Evolutionary conservation across 306 rosid genomes (phyloP).

Genomic region (Cucurbita ficifolia): DNA sequence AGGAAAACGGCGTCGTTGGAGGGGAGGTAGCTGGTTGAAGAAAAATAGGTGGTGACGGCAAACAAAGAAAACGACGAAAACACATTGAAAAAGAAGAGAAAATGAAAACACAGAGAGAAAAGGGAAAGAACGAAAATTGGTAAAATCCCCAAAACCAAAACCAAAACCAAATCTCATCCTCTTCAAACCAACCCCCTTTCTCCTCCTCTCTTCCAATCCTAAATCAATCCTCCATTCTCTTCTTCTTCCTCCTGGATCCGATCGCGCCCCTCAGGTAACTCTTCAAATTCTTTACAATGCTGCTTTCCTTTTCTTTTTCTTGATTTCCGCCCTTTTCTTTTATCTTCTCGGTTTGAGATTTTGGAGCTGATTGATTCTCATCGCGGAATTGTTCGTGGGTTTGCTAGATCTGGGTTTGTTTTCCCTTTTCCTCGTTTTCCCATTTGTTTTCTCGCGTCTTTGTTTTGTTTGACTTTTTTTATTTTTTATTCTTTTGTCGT

Average conservation of each 20-base stretch:
- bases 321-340: not conserved
- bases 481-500: not conserved
- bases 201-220: not conserved
- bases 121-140: not conserved
- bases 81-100: conserved; percentile 1
- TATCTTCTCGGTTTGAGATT: not conserved
- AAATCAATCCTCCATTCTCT: not conserved
- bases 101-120: not conserved
- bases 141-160: not conserved
- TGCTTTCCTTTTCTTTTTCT: not conserved
- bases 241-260: not conserved
- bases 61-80: not conserved
- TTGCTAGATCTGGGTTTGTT: conserved; percentile 1
- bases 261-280: not conserved
- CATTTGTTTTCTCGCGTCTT: not conserved
- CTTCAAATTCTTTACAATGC: not conserved
- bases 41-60: not conserved
- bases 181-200: not conserved
- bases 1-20: not conserved
- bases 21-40: not conserved
- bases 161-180: conserved; percentile 5
- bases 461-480: not conserved
- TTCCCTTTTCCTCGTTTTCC: not conserved
- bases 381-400: not conserved
- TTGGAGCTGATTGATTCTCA: not conserved